Conservation (phyloP, 2,329 filamentous ascomycete genomes). For the Colletotrichum neosansevieriae region DNA sequence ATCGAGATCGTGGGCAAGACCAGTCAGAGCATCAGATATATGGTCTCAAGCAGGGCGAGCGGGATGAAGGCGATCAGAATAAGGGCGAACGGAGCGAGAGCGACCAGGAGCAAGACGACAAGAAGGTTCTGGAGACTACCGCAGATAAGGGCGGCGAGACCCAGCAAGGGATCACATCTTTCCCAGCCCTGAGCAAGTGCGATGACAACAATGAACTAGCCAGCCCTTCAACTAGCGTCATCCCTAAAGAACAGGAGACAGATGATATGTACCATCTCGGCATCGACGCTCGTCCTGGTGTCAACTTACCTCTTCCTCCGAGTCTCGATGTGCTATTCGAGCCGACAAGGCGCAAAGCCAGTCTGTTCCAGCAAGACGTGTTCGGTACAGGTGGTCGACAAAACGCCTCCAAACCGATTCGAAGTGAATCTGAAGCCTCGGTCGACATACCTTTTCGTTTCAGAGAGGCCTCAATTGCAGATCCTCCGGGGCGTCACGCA, state of each 20-base stretch:
- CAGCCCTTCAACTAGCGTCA: constrained; percentile 42
- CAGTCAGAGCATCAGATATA: too few species aligned
- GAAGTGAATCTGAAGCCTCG: constrained; percentile 12
- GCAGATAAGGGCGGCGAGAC: not conserved
- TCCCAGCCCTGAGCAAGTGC: constrained; percentile 49
- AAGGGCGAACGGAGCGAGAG: too few species aligned
- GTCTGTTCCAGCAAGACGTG: constrained; percentile 44
- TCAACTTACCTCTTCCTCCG: not conserved
- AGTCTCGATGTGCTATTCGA: constrained; percentile 19
- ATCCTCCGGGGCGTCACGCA: not conserved
- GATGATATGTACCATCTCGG: constrained; percentile 46
- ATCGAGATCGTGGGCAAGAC: too few species aligned
- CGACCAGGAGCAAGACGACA: too few species aligned
- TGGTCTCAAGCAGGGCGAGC: too few species aligned
- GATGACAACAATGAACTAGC: constrained; percentile 50
- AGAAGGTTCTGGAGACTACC: not conserved
- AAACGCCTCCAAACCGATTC: not conserved
- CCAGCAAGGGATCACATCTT: constrained; percentile 47
- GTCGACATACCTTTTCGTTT: not conserved
- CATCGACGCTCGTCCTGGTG: constrained; percentile 48
- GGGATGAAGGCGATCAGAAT: too few species aligned
- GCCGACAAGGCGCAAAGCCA: not conserved
- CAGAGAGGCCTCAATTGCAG: not conserved
- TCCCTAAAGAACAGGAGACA: not conserved
- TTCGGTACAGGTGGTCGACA: constrained; percentile 33